phyloP scores from a whole-genome alignment of 2,329 filamentous ascomycete genomes.

The Fusarium pseudoanthophilum region DNA sequence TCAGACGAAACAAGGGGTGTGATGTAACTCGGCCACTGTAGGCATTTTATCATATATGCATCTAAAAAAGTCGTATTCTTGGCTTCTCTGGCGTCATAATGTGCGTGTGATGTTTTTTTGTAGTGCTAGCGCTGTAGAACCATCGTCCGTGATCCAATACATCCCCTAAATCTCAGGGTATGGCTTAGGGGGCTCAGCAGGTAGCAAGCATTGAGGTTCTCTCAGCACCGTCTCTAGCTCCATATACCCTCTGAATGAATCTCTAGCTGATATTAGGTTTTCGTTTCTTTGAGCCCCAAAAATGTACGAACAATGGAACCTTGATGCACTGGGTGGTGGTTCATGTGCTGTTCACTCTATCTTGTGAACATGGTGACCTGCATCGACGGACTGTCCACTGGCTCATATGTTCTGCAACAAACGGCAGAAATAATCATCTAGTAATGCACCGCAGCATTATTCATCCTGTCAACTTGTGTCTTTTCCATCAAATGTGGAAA shows the following conservation, averaged over 20 bases:
- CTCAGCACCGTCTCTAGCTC: neutral
- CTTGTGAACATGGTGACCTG: neutral
- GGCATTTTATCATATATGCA: neutral
- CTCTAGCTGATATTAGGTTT: neutral
- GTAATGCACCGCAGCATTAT: too few relatives aligned
- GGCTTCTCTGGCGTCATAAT: neutral
- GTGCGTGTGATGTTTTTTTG: neutral
- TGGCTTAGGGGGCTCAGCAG: neutral
- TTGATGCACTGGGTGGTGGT: neutral
- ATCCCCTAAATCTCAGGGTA: conserved; percentile 5
- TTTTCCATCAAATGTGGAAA: neutral
- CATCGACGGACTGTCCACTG: neutral
- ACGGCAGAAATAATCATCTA: neutral
- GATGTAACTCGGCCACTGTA: neutral
- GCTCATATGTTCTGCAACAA: neutral
- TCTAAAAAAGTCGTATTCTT: too few relatives aligned
- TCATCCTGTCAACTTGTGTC: neutral
- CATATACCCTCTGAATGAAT: neutral
- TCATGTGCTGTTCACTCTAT: conserved; percentile 1
- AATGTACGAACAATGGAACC: neutral
- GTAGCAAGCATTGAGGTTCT: conserved; percentile 8
- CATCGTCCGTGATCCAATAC: neutral
- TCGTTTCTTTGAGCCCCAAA: too few relatives aligned
- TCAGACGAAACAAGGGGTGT: neutral
- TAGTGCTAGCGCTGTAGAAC: neutral